phyloP scores from a whole-genome alignment of 2,329 filamentous ascomycete genomes.

The Monosporascus ibericus region DNA sequence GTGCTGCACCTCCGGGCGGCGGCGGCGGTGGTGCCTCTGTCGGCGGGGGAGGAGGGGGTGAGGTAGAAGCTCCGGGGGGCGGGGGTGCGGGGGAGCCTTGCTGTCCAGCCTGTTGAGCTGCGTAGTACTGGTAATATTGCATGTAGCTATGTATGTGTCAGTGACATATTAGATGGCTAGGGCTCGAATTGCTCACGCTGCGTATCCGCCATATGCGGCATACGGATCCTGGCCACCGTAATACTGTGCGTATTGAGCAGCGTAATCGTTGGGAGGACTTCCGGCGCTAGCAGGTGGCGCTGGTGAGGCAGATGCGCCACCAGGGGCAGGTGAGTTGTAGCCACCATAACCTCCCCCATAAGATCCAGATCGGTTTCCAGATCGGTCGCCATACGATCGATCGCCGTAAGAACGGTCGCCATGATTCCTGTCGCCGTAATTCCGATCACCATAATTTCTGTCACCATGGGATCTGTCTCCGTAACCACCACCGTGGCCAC shows the following conservation, averaged over 20 bases:
- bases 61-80: constrained; percentile 38
- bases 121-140: constrained; percentile 68
- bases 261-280: constrained; percentile 55
- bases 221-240: constrained; percentile 75
- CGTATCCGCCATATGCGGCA: constrained; percentile 84
- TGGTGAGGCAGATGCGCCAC: constrained; percentile 31
- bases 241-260: constrained; percentile 78
- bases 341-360: constrained; percentile 29
- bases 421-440: constrained; percentile 29
- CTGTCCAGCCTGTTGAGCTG: constrained; percentile 45
- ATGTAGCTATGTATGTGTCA: constrained; percentile 40
- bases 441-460: constrained; percentile 27
- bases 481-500: constrained; percentile 38
- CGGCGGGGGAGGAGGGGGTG: constrained; percentile 54
- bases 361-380: constrained; percentile 4
- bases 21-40: constrained; percentile 59
- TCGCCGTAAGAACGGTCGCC: constrained; percentile 22
- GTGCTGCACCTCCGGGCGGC: constrained; percentile 47
- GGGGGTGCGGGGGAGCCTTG: constrained; percentile 36
- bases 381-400: constrained; percentile 29
- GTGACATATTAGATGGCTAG: background rate
- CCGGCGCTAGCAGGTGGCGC: constrained; percentile 31
- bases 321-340: constrained; percentile 34
- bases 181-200: constrained; percentile 47
- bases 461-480: constrained; percentile 32